Percentiles rank a stretch among this genome's conserved stretches.
Conservation (phyloP, 768 basidiomycete genomes). For the Rhodotorula taiwanensis region DNA sequence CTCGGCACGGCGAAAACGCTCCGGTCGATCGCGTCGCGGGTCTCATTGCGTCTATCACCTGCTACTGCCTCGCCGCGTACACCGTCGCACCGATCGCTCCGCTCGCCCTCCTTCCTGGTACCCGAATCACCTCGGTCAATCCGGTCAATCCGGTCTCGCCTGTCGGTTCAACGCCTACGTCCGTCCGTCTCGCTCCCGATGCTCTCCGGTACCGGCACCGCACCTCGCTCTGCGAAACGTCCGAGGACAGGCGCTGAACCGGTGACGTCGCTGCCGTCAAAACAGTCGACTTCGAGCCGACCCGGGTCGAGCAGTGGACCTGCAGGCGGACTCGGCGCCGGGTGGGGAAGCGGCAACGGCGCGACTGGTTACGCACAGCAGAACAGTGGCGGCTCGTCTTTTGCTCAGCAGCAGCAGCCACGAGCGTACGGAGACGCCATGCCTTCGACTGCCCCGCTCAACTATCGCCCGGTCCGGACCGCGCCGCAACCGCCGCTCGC, state of each 20-base stretch:
- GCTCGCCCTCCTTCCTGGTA: background rate
- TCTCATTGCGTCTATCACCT: background rate
- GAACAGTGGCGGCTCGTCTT: background rate
- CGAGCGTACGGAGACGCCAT: too few species aligned
- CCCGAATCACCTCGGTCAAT: background rate
- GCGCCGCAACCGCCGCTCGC: constrained; percentile 11
- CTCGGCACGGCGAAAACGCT: too few species aligned
- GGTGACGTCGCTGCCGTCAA: constrained; percentile 7
- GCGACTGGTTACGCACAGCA: constrained; percentile 7
- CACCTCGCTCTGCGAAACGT: constrained; percentile 21
- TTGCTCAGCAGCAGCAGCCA: constrained; percentile 3
- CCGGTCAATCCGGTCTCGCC: background rate
- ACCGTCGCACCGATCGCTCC: background rate
- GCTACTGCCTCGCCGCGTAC: too few species aligned
- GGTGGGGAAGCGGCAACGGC: too few species aligned
- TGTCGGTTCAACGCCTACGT: constrained; percentile 5
- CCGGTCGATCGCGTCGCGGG: too few species aligned
- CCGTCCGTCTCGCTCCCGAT: constrained; percentile 5
- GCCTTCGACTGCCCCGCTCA: too few species aligned
- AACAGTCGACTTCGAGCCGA: constrained; percentile 8
- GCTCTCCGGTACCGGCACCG: background rate
- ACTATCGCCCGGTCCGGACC: constrained; percentile 11
- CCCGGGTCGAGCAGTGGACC: background rate
- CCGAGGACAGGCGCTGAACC: constrained; percentile 32
- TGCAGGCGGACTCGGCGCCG: background rate